These are phyloP conservation scores for Apiospora saccharicola DNA, from an alignment of 2,329 filamentous ascomycete genomes.

Conservation along the genomic window DNA sequence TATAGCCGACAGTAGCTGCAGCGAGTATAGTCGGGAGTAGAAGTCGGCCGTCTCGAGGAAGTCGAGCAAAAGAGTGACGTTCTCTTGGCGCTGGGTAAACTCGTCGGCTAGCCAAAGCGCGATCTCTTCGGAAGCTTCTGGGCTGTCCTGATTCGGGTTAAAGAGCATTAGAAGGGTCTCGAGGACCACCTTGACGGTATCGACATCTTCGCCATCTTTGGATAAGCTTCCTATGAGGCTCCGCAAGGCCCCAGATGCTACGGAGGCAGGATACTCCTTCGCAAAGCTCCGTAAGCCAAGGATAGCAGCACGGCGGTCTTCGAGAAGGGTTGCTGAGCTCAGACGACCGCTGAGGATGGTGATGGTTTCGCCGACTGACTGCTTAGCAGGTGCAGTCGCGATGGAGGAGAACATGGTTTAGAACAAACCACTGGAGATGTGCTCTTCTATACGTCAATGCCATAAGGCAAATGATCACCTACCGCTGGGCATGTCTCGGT, in stretches of 20 bases:
- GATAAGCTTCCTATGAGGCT: constrained; percentile 85
- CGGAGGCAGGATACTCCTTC: constrained; percentile 94
- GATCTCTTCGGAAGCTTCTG: constrained; percentile 96
- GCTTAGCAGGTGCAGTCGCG: constrained; percentile 83
- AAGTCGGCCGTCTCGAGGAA: constrained; percentile 89
- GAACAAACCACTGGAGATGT: constrained; percentile 27
- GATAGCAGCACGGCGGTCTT: constrained; percentile 93
- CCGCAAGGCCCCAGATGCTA: constrained; percentile 90
- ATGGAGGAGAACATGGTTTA: constrained; percentile 66
- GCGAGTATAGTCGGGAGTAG: constrained; percentile 87
- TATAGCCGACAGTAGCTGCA: constrained; percentile 89
- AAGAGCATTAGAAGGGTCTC: constrained; percentile 97
- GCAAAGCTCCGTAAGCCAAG: constrained; percentile 93
- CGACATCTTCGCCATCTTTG: constrained; percentile 92
- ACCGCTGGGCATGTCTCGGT: constrained; percentile 34
- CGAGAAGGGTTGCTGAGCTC: constrained; percentile 86
- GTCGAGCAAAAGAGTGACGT: constrained; percentile 88
- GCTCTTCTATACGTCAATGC: constrained; percentile 32
- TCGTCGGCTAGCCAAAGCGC: constrained; percentile 96
- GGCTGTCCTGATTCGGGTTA: constrained; percentile 72
- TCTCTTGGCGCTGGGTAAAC: constrained; percentile 97
- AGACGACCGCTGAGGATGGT: constrained; percentile 87
- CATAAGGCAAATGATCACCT: constrained; percentile 41
- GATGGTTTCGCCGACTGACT: constrained; percentile 95
- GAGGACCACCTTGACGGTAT: constrained; percentile 93